Evolutionary conservation across 352 stramenopile genomes (phyloP), one percentile per base, ranked within the genome.

Genomic region (Blastocystis sp.): DNA sequence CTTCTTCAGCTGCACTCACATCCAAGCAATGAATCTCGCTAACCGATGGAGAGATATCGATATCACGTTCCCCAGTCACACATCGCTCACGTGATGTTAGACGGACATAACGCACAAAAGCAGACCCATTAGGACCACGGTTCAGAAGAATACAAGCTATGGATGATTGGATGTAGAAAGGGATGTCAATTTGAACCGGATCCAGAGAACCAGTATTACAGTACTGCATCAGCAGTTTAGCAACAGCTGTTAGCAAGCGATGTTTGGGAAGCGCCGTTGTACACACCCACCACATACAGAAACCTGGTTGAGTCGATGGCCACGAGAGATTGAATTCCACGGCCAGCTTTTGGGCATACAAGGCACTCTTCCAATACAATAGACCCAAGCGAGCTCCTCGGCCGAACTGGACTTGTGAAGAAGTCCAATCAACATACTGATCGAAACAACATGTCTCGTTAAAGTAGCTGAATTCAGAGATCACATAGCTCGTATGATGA

Each of bases 91-190:
- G 39, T 46, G 39, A 2, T 9, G 39, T 46, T 46, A 46, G 39
- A 46, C 9, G 39, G 3, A 32, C 54, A 61, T 61, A 61, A 14
- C 54, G 54, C 19, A 61, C 54, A 5, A 61, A 3, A 21, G 3
- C 2, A 0, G 29, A 21, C 9, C 43, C 65, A 12, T 77, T 51
- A 0, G 21, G 12, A 6, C 37, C 37, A 12, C 71, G 19, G 32
- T 83, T 67, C 29, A 67, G n/a, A 16, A 66, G 42, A 3, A 83
- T 37, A 56, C 49, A 83, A 21, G 51, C 51, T 35, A 83, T n/a
- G 4, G 71, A 54, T 32, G 24, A 66, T 14, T 61, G 9, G 5
- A 65, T 61, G 2, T 51, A 49, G 21, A 83, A 83, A n/a, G 29
- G 19, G 2, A 61, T n/a, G 0, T n/a, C 16, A 7, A 58, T 16